A percentile compares a stretch with the other conserved stretches of the same genome.
phyloP scores from a whole-genome alignment of 2,329 filamentous ascomycete species.

The Cytospora mali region DNA sequence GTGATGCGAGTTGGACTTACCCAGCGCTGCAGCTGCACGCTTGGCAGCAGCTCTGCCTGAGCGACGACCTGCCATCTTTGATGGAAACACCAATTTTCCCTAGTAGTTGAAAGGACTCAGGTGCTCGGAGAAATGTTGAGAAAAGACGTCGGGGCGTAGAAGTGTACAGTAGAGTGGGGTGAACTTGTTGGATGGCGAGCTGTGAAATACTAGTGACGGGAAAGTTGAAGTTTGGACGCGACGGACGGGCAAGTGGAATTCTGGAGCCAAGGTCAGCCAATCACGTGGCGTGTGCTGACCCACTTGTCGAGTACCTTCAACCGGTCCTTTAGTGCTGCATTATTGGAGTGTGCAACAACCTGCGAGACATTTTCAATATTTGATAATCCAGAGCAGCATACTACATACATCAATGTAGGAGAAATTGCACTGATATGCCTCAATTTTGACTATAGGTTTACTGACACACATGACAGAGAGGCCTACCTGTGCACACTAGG shows the following conservation, averaged over 20 bases:
- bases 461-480: too few relatives aligned
- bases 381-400: neutral
- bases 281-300: neutral
- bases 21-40: constrained; percentile 47
- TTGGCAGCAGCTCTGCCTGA: constrained; percentile 49
- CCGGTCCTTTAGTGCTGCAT: too few relatives aligned
- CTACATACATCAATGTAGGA: too few relatives aligned
- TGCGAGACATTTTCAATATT: neutral
- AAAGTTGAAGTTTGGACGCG: constrained; percentile 10
- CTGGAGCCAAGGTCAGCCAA: constrained; percentile 5
- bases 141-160: neutral
- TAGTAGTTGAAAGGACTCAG: neutral
- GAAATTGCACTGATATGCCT: too few relatives aligned
- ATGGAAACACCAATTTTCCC: neutral
- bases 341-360: neutral
- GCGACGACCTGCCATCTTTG: constrained; percentile 39
- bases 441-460: too few relatives aligned
- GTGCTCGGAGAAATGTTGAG: neutral
- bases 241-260: constrained; percentile 10
- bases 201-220: neutral
- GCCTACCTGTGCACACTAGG: too few relatives aligned
- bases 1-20: constrained; percentile 35
- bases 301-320: constrained; percentile 1
- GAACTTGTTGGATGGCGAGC: neutral
- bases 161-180: neutral